Evolutionary conservation across 495 filamentous ascomycete species (phyloP).

Genomic region (Trichoderma virens): DNA sequence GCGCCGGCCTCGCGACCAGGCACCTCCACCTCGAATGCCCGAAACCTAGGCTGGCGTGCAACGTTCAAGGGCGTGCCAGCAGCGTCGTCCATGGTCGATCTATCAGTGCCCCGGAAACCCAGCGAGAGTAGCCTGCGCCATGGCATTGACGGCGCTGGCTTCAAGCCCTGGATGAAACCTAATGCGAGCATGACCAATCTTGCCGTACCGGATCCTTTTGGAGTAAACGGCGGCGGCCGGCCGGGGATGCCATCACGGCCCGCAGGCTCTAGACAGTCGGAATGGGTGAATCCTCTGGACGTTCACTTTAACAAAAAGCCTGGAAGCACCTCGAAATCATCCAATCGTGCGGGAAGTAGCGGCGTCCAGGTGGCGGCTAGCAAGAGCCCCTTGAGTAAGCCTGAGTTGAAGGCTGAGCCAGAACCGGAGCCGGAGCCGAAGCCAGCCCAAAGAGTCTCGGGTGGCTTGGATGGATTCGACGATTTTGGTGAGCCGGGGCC

Average conservation of each 20-base stretch:
- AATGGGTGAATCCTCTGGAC: constrained; percentile 36
- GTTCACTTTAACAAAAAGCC: constrained; percentile 24
- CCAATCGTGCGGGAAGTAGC: not conserved
- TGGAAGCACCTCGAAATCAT: constrained; percentile 12
- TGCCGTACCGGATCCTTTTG: constrained; percentile 13
- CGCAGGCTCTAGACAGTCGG: constrained; percentile 21
- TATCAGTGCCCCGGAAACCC: not conserved
- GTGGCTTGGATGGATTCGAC: constrained; percentile 25
- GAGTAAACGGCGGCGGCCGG: not conserved
- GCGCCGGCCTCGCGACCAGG: not conserved
- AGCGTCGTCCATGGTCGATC: constrained; percentile 10
- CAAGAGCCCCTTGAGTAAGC: constrained; percentile 27
- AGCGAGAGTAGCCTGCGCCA: constrained; percentile 8
- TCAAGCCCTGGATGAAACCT: constrained; percentile 21
- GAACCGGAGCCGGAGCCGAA: constrained; percentile 8
- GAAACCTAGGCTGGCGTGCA: constrained; percentile 5
- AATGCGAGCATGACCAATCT: constrained; percentile 6
- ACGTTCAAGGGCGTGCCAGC: not conserved
- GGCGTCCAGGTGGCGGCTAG: constrained; percentile 15
- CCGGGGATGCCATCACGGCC: constrained; percentile 20
- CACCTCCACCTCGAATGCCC: not conserved
- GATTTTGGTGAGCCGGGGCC: constrained; percentile 16
- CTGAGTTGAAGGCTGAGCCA: constrained; percentile 22
- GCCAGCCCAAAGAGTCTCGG: constrained; percentile 12
- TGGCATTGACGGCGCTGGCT: not conserved